Conservation (phyloP, 305 asterid species). For the Nicotiana rustica region DNA sequence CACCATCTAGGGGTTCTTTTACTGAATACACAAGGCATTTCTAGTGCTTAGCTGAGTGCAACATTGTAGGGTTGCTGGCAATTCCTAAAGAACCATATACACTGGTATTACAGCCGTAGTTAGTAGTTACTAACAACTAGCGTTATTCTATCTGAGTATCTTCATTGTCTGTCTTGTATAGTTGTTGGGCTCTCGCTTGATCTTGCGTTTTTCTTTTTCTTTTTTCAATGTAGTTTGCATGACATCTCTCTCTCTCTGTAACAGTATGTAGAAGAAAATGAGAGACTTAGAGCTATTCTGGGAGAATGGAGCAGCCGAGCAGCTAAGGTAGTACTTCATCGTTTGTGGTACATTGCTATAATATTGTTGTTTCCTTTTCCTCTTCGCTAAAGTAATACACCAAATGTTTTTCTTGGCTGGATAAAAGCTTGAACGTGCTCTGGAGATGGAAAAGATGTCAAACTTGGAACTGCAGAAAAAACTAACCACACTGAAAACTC, state of each 20-base stretch:
- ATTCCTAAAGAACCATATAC: neutral
- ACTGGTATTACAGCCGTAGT: neutral
- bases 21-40: neutral
- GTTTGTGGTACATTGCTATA: neutral
- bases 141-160: neutral
- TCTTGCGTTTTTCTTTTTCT: too few species aligned
- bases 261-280: slow-evolving; percentile 96
- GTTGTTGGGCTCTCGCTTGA: neutral
- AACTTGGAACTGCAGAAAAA: slow-evolving; percentile 89
- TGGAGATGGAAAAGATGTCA: slow-evolving; percentile 79
- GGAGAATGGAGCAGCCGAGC: slow-evolving; percentile 99
- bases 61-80: neutral
- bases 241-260: slow-evolving; percentile 30
- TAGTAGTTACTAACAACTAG: neutral
- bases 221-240: neutral
- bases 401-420: slow-evolving; percentile 43
- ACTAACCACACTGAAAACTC: slow-evolving; percentile 47
- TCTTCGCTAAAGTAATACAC: neutral
- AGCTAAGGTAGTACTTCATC: slow-evolving; percentile 70
- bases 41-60: neutral
- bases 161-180: slow-evolving; percentile 9
- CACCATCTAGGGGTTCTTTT: neutral
- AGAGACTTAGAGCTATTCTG: slow-evolving; percentile 90
- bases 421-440: slow-evolving; percentile 86
- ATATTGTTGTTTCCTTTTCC: neutral